Base-by-base conservation (phyloP, 768 basidiomycete genomes). In the Dacryopinax primogenitus region DNA sequence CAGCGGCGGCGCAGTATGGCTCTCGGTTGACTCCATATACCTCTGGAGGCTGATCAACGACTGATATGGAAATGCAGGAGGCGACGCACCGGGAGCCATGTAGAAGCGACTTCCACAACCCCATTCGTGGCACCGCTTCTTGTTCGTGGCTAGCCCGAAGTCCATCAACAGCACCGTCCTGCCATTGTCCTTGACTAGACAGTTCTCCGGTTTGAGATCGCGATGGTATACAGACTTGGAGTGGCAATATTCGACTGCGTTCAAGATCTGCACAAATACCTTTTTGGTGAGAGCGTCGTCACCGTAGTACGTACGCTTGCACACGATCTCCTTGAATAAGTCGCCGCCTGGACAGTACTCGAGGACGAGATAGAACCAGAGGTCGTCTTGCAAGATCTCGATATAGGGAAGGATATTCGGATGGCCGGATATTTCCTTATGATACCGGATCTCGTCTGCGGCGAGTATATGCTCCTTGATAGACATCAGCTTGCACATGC, bases 81-180 rank as follows among this genome's bases (percentile, higher is more conserved):
- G 21, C 12, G 11, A 67, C 73, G 67, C 64, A 75, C 72, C 92
- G 76, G 94, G 94, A 72, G 91, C 93, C 88, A 98, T 94, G 76
- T 96, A 95, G 76, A 92, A 96, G n/a, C 93, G 84, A 70, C 90
- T 93, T n/a, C 94, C 94, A 35, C 93, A 96, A 63, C 90, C 84
- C 75, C 93, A 92, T 74, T 98, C 94, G 64, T 82, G 82, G 71
- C 90, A 92, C 64, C 83, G 78, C 72, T 82, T 83, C 68, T 95
- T 92, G 23, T 87, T 88, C 3, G 94, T 96, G 1, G 94, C 81
- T 6, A 98, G 82, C 26, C 95, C 95, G 74, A 98, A 98, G 77
- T 98, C 95, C 36, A 93, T 94, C 68, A 98, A 83, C 63, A 90
- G 86, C 63, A 96, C 83, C 62, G 83, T 80, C 68, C 81, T 78